Evolutionary conservation across 192 early-diverging fungal species (phyloP).

Genomic region (Coemansia sp.): DNA sequence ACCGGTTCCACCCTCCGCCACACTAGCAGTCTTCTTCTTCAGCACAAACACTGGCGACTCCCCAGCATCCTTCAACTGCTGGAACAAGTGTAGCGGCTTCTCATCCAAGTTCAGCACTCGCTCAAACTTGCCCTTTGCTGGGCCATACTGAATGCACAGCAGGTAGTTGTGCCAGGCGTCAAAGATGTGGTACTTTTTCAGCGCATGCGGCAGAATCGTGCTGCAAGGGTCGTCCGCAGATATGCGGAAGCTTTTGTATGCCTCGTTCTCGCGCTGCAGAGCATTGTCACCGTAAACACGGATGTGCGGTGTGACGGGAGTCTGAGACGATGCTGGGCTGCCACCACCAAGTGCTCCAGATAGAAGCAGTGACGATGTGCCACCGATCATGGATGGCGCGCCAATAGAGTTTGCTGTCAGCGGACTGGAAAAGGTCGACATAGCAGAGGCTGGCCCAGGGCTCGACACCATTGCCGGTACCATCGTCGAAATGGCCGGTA

Average conservation of each 20-base stretch:
- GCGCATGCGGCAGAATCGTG: slow-evolving; percentile 79
- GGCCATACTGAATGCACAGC: slow-evolving; percentile 75
- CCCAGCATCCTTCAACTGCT: slow-evolving; percentile 70
- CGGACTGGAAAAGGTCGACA: slow-evolving; percentile 6
- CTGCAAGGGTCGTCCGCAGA: slow-evolving; percentile 78
- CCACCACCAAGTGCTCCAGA: slow-evolving; percentile 15
- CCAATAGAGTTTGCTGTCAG: neutral
- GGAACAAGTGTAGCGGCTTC: slow-evolving; percentile 64
- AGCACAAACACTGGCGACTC: slow-evolving; percentile 73
- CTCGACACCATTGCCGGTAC: slow-evolving; percentile 31
- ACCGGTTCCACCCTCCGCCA: neutral
- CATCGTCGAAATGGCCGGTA: slow-evolving; percentile 14
- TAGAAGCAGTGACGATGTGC: slow-evolving; percentile 35
- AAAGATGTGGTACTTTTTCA: slow-evolving; percentile 89
- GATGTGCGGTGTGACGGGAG: slow-evolving; percentile 58
- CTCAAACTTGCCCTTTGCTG: slow-evolving; percentile 56
- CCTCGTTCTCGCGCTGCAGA: slow-evolving; percentile 63
- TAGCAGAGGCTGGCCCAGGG: slow-evolving; percentile 23
- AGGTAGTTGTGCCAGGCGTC: slow-evolving; percentile 86
- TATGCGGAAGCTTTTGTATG: slow-evolving; percentile 85
- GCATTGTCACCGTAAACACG: slow-evolving; percentile 82
- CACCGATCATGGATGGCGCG: slow-evolving; percentile 3
- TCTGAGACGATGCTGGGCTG: slow-evolving; percentile 26
- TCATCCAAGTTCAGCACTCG: slow-evolving; percentile 75
- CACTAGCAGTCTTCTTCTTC: slow-evolving; percentile 55